Percentiles rank a stretch among this genome's conserved stretches.
phyloP scores from a whole-genome alignment of 1,284 basidiomycete genomes.

The Phellopilus nigrolimitatus region DNA sequence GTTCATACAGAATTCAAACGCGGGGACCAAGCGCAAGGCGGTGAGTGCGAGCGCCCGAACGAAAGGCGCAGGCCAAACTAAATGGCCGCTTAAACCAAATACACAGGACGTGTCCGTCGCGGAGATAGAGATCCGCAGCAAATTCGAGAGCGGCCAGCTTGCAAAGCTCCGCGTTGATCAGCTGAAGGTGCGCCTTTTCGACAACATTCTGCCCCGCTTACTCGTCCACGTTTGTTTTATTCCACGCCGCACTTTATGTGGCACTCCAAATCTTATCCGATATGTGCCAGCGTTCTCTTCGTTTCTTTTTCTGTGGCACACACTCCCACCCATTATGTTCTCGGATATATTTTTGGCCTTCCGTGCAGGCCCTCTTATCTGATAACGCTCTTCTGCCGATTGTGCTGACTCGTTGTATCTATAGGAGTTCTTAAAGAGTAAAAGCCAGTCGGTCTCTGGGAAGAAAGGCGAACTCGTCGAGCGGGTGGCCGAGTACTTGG shows the following conservation, averaged over 20 bases:
- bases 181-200: slow-evolving; percentile 50
- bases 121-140: slow-evolving; percentile 65
- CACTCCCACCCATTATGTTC: not conserved
- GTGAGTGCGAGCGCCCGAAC: too few species aligned
- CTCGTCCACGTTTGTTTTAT: slow-evolving; percentile 5
- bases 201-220: not conserved
- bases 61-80: too few species aligned
- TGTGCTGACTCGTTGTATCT: slow-evolving; percentile 2
- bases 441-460: slow-evolving; percentile 54
- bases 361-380: slow-evolving; percentile 9
- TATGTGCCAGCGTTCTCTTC: not conserved
- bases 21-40: slow-evolving; percentile 63
- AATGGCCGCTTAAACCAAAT: not conserved
- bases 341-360: not conserved
- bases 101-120: slow-evolving; percentile 51
- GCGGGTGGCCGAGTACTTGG: slow-evolving; percentile 56
- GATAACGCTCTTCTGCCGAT: slow-evolving; percentile 5
- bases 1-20: slow-evolving; percentile 34
- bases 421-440: slow-evolving; percentile 66
- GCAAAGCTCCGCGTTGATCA: slow-evolving; percentile 75
- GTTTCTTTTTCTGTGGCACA: not conserved
- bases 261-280: slow-evolving; percentile 10
- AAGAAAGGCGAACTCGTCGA: slow-evolving; percentile 69
- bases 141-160: slow-evolving; percentile 53
- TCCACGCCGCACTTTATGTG: not conserved